Percentiles rank a stretch among this genome's conserved stretches.
These are phyloP conservation scores for Leptosphaerulina australis DNA, from an alignment of 2,329 filamentous ascomycete species.

Conservation along the genomic window DNA sequence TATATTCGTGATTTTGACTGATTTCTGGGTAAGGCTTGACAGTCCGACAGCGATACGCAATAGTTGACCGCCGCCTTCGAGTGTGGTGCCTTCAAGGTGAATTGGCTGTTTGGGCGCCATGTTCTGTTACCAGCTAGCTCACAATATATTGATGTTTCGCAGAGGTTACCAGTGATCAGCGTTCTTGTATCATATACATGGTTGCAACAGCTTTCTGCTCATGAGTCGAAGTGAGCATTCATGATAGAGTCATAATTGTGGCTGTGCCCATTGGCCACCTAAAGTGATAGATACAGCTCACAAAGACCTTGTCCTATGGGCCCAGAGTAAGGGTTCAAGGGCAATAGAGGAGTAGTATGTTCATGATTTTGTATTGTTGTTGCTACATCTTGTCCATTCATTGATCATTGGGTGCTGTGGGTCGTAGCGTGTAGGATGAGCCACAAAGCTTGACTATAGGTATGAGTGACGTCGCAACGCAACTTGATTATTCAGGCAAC, in stretches of 20 bases:
- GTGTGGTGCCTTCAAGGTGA: conserved; percentile 60
- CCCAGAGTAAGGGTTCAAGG: too few relatives aligned
- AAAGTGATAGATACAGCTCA: background rate
- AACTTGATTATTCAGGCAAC: background rate
- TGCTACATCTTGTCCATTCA: background rate
- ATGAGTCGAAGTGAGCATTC: conserved; percentile 28
- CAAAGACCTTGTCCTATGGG: too few relatives aligned
- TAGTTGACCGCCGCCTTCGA: conserved; percentile 68
- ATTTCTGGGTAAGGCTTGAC: conserved; percentile 58
- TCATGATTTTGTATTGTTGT: too few relatives aligned
- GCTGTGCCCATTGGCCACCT: conserved; percentile 18
- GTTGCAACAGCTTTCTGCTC: background rate
- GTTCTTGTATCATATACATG: background rate
- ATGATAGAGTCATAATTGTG: conserved; percentile 22
- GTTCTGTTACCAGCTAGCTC: background rate
- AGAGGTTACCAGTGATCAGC: too few relatives aligned
- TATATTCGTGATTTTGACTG: conserved; percentile 60
- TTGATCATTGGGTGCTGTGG: background rate
- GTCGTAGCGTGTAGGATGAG: conserved; percentile 7
- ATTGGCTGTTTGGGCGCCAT: conserved; percentile 23
- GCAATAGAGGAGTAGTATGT: too few relatives aligned
- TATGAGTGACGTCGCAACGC: conserved; percentile 17
- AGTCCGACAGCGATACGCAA: conserved; percentile 63
- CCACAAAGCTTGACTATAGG: conserved; percentile 11
- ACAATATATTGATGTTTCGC: too few relatives aligned